These are phyloP conservation scores for Coffea eugenioides DNA, from an alignment of 257 asterid genomes.

Conservation along the genomic window DNA sequence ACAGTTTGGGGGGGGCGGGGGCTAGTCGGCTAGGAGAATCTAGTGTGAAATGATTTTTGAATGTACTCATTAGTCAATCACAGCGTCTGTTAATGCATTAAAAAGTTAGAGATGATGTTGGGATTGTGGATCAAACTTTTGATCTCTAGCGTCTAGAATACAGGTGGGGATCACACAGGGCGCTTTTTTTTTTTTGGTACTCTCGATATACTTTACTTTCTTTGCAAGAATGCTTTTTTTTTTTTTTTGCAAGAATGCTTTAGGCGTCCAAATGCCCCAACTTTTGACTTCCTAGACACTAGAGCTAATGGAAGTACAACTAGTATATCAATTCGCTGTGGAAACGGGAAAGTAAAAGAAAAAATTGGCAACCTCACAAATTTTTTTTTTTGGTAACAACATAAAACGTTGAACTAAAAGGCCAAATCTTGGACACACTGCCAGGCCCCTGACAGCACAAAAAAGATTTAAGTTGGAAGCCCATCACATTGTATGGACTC, in stretches of 20 bases:
- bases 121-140: constrained; percentile 11
- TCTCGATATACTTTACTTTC: constrained; percentile 60
- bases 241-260: constrained; percentile 33
- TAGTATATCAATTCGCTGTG: constrained; percentile 1
- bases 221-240: constrained; percentile 43
- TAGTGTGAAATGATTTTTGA: constrained; percentile 6
- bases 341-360: no score
- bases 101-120: constrained; percentile 12
- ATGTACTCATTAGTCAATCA: constrained; percentile 61
- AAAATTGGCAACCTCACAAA: background rate
- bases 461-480: no score
- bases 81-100: constrained; percentile 30
- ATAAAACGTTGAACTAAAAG: no score
- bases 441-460: no score
- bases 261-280: constrained; percentile 33
- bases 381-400: no score
- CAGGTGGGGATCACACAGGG: constrained; percentile 33
- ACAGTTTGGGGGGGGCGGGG: no score
- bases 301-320: background rate
- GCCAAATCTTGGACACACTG: no score
- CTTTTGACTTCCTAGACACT: constrained; percentile 49
- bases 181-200: constrained; percentile 60
- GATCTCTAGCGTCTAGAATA: constrained; percentile 21
- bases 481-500: no score
- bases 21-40: background rate